Evolutionary conservation across 1,284 basidiomycete species (phyloP).

Genomic region (Ustilago crameri): DNA sequence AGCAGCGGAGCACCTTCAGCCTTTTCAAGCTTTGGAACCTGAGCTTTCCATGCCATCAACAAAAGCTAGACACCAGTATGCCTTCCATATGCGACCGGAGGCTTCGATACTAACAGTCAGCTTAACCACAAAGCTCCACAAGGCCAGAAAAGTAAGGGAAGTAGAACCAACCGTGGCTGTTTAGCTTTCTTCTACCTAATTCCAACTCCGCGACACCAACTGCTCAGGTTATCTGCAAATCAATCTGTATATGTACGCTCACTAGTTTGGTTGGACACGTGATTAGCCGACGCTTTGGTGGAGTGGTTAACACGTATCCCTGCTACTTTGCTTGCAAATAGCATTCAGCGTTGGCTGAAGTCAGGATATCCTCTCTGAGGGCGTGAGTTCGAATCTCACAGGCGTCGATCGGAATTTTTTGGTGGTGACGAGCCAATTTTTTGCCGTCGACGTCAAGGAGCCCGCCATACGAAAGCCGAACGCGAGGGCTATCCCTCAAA

Average conservation of each 20-base stretch:
- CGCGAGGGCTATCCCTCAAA: slow-evolving; percentile 17
- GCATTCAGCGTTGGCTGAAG: slow-evolving; percentile 11
- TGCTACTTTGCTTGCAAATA: slow-evolving; percentile 23
- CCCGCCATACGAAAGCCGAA: no score
- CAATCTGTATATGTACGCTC: neutral
- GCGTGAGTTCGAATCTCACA: slow-evolving; percentile 57
- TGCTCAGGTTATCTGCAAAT: neutral
- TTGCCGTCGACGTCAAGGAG: neutral
- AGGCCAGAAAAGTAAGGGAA: no score
- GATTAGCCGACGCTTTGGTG: slow-evolving; percentile 42
- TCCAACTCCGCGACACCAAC: slow-evolving; percentile 9
- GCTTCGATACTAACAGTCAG: no score
- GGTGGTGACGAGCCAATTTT: slow-evolving; percentile 2
- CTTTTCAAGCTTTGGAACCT: no score
- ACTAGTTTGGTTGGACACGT: neutral
- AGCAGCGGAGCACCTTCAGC: no score
- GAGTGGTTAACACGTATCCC: slow-evolving; percentile 58
- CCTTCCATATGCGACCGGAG: no score
- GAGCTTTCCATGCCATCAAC: no score
- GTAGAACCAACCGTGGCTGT: neutral
- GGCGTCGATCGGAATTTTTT: slow-evolving; percentile 31
- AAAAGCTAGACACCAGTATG: no score
- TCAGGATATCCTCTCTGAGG: slow-evolving; percentile 56
- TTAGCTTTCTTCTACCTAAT: slow-evolving; percentile 4
- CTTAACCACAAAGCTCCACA: no score